These are phyloP conservation scores for Lagerstroemia speciosa DNA, from an alignment of 345 rosid genomes.

Conservation along the genomic window DNA sequence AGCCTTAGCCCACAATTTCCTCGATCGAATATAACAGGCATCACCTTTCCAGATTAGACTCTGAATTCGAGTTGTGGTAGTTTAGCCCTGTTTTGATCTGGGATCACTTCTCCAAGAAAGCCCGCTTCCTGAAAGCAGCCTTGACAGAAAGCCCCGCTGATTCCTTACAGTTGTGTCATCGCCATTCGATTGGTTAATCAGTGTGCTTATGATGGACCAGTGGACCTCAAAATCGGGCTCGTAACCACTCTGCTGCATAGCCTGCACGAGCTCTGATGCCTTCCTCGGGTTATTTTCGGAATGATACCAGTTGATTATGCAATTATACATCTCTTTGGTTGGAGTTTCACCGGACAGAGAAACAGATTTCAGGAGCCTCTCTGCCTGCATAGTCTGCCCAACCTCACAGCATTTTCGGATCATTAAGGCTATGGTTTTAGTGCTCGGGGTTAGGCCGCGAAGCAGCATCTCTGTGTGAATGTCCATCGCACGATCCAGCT, in stretches of 20 bases:
- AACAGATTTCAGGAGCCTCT: conserved; percentile 42
- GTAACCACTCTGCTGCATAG: conserved; percentile 55
- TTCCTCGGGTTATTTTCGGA: conserved; percentile 41
- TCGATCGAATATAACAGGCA: neutral
- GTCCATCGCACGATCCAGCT: conserved; percentile 42
- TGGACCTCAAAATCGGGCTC: conserved; percentile 62
- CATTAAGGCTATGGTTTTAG: conserved; percentile 35
- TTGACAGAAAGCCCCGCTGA: conserved; percentile 51
- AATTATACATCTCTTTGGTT: conserved; percentile 38
- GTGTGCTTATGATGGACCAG: conserved; percentile 71
- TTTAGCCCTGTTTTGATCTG: neutral
- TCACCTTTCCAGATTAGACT: neutral
- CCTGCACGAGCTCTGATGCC: conserved; percentile 52
- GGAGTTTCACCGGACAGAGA: conserved; percentile 43
- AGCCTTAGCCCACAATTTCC: too few species aligned
- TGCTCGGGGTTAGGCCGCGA: conserved; percentile 43
- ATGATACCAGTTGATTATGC: conserved; percentile 39
- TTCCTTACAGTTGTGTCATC: conserved; percentile 19
- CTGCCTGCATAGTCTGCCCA: conserved; percentile 42
- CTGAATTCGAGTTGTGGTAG: neutral
- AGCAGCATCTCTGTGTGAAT: conserved; percentile 58
- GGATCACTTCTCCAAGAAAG: conserved; percentile 11
- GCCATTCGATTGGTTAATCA: conserved; percentile 33
- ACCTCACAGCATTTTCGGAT: conserved; percentile 30
- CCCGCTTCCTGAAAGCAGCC: conserved; percentile 68